Evolutionary conservation across 805 yeast genomes (phyloP).

Genomic region (Saturnispora gosingensis): DNA sequence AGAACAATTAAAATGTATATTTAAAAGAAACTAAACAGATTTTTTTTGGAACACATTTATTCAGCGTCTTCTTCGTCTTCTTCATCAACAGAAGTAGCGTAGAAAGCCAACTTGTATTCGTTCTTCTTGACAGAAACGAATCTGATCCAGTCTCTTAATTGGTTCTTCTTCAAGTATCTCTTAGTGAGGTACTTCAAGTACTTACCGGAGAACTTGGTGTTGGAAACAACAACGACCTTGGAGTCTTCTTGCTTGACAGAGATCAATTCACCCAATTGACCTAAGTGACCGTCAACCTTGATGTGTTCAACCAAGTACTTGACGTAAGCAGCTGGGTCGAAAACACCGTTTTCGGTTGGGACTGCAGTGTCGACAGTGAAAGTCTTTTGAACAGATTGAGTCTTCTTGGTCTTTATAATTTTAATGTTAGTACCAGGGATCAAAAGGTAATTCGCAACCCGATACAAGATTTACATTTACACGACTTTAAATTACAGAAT

Average conservation of each 20-base stretch:
- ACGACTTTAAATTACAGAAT: slow-evolving; percentile 8
- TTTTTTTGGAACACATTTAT: slow-evolving; percentile 33
- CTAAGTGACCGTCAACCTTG: slow-evolving; percentile 94
- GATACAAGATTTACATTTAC: neutral
- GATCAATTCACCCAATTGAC: slow-evolving; percentile 95
- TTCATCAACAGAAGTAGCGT: slow-evolving; percentile 91
- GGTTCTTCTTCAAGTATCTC: slow-evolving; percentile 99
- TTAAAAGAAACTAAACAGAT: neutral
- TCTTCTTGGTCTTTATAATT: slow-evolving; percentile 56
- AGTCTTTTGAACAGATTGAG: slow-evolving; percentile 69
- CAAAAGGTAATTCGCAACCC: neutral
- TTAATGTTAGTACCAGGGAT: slow-evolving; percentile 8
- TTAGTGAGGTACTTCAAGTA: slow-evolving; percentile 99
- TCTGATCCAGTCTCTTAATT: slow-evolving; percentile 99
- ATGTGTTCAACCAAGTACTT: slow-evolving; percentile 98
- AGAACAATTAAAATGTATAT: slow-evolving; percentile 3
- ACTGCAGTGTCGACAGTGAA: slow-evolving; percentile 94
- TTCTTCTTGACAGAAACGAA: slow-evolving; percentile 92
- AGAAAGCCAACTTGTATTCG: slow-evolving; percentile 96
- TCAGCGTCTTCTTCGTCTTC: slow-evolving; percentile 78
- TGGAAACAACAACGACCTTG: slow-evolving; percentile 80
- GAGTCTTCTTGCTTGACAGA: slow-evolving; percentile 79
- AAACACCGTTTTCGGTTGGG: slow-evolving; percentile 95
- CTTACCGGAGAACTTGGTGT: slow-evolving; percentile 97
- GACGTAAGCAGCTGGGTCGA: slow-evolving; percentile 95